phyloP scores from a whole-genome alignment of 768 basidiomycete species.

The Phaeotremella fagi region DNA sequence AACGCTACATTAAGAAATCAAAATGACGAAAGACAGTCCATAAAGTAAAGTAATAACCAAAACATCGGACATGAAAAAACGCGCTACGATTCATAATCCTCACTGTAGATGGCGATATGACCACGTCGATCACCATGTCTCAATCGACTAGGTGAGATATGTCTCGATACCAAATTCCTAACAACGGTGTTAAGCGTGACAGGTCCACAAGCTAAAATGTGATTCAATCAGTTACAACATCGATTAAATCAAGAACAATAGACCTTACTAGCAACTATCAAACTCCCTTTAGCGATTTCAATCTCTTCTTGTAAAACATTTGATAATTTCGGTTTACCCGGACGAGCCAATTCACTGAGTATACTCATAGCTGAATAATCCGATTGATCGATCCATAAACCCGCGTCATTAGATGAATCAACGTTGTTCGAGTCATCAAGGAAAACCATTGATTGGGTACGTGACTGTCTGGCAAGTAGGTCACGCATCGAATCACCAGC shows the following conservation, averaged over 20 bases:
- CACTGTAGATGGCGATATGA: conserved; percentile 60
- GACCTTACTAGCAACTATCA: conserved; percentile 68
- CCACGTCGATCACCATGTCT: conserved; percentile 59
- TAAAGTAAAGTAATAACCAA: neutral
- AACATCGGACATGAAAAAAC: neutral
- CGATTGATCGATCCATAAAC: conserved; percentile 53
- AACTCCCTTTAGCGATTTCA: conserved; percentile 54
- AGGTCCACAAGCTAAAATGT: conserved; percentile 64
- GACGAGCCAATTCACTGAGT: conserved; percentile 61
- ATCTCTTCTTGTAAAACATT: conserved; percentile 65
- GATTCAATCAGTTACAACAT: neutral
- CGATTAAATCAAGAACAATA: neutral
- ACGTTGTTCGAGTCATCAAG: conserved; percentile 22
- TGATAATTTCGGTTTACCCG: conserved; percentile 64
- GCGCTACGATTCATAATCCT: conserved; percentile 61
- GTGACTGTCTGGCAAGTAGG: conserved; percentile 17
- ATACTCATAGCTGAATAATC: conserved; percentile 61
- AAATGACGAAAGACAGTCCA: neutral
- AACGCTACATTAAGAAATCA: no score
- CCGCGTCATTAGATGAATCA: conserved; percentile 19
- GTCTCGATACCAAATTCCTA: conserved; percentile 60
- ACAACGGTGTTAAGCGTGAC: conserved; percentile 64
- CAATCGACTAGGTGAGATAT: conserved; percentile 59
- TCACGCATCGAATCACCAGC: conserved; percentile 30
- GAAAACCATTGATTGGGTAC: conserved; percentile 41